phyloP scores from a whole-genome alignment of 139 green algal genomes.

The Desmodesmus armatus region DNA sequence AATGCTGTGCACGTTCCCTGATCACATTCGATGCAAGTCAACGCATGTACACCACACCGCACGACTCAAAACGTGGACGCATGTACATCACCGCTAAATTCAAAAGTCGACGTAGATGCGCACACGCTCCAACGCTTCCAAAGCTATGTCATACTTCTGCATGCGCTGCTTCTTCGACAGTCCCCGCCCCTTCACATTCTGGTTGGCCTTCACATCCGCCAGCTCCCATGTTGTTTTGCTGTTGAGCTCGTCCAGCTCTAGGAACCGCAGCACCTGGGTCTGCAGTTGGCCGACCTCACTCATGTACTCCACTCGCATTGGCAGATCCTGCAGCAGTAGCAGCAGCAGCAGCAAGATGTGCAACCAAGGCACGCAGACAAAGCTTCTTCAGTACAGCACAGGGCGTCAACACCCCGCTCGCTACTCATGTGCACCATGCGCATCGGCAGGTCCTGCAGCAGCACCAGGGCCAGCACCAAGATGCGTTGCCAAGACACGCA shows the following conservation, averaged over 20 bases:
- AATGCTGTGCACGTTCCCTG: too few relatives aligned
- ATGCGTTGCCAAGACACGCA: too few relatives aligned
- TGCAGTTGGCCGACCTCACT: neutral
- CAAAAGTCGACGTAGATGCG: slow-evolving; percentile 80
- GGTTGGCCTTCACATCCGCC: slow-evolving; percentile 75
- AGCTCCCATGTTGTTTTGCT: slow-evolving; percentile 62
- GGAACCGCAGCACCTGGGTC: slow-evolving; percentile 44
- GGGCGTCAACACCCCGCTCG: too few relatives aligned
- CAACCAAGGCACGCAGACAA: too few relatives aligned
- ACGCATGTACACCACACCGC: too few relatives aligned
- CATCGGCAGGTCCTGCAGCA: neutral
- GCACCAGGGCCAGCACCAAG: neutral
- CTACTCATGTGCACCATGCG: too few relatives aligned
- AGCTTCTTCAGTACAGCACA: too few relatives aligned
- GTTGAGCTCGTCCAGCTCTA: slow-evolving; percentile 55
- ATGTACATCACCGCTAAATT: too few relatives aligned
- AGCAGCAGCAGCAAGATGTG: neutral
- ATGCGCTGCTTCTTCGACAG: slow-evolving; percentile 70
- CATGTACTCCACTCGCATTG: slow-evolving; percentile 65
- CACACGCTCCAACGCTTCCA: slow-evolving; percentile 56
- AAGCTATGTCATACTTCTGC: slow-evolving; percentile 48
- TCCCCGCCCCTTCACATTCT: slow-evolving; percentile 65
- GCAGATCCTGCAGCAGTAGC: slow-evolving; percentile 56
- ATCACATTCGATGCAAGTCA: too few relatives aligned
- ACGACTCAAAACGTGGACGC: too few relatives aligned